phyloP scores from a whole-genome alignment of 2,329 filamentous ascomycete species.

The Pleomassaria siparia region DNA sequence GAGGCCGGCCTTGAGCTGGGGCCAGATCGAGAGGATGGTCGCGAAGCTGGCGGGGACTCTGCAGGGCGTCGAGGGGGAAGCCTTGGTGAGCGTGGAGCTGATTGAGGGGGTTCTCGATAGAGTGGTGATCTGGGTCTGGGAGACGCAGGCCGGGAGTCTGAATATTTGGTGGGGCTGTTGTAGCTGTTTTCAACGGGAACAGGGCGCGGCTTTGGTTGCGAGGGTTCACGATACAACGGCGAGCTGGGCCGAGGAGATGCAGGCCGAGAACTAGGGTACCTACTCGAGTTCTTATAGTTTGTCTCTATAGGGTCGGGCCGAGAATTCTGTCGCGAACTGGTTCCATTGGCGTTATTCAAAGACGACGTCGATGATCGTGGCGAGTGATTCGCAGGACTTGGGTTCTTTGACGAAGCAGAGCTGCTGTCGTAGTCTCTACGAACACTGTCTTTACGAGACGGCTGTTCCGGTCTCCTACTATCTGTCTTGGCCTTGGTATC shows the following conservation, averaged over 20 bases:
- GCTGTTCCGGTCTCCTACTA: slow-evolving; percentile 17
- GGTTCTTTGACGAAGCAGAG: slow-evolving; percentile 29
- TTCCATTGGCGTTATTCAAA: slow-evolving; percentile 17
- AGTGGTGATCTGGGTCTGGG: slow-evolving; percentile 32
- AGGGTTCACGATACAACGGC: slow-evolving; percentile 19
- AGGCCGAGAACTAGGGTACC: slow-evolving; percentile 18
- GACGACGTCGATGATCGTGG: slow-evolving; percentile 37
- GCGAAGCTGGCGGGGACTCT: slow-evolving; percentile 25
- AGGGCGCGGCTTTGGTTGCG: slow-evolving; percentile 1
- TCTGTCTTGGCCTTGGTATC: slow-evolving; percentile 21
- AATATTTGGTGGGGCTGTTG: slow-evolving; percentile 13
- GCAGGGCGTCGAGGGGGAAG: slow-evolving; percentile 24
- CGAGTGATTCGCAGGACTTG: slow-evolving; percentile 26
- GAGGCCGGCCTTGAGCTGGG: slow-evolving; percentile 23
- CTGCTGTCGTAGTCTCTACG: slow-evolving; percentile 16
- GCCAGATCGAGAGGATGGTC: slow-evolving; percentile 31
- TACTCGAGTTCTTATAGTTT: slow-evolving; percentile 10
- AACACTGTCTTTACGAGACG: slow-evolving; percentile 13
- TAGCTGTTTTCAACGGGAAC: slow-evolving; percentile 1
- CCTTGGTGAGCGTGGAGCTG: slow-evolving; percentile 33
- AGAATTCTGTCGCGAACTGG: slow-evolving; percentile 1
- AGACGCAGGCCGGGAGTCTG: slow-evolving; percentile 19
- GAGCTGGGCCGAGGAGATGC: slow-evolving; percentile 28
- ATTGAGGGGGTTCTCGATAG: slow-evolving; percentile 12
- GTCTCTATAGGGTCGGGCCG: background rate